phyloP scores from a whole-genome alignment of 1,139 yeast species.

The Chernovozyma aurita region DNA sequence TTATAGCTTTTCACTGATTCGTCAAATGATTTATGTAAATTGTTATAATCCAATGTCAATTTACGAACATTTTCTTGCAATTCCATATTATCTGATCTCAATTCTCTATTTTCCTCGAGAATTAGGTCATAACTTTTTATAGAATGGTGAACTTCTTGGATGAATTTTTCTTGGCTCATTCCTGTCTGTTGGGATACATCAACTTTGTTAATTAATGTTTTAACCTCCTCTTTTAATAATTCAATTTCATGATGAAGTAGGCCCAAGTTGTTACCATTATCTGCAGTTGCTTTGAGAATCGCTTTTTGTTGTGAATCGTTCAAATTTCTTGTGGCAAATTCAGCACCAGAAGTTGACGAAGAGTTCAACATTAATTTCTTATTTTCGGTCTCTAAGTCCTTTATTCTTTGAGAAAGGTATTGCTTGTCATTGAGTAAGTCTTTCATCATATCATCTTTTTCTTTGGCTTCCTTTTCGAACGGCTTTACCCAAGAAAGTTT shows the following conservation, averaged over 20 bases:
- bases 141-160: not conserved
- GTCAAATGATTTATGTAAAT: not conserved
- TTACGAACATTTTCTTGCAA: not conserved
- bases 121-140: not conserved
- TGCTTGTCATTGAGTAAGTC: slow-evolving; percentile 2
- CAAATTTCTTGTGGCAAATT: not conserved
- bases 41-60: not conserved
- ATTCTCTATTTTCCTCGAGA: not conserved
- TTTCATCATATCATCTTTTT: slow-evolving; percentile 1
- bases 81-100: not conserved
- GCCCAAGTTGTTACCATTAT: not conserved
- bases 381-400: slow-evolving; percentile 1
- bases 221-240: not conserved
- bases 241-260: not conserved
- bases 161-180: not conserved
- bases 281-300: not conserved
- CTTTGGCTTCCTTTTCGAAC: not conserved
- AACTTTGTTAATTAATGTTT: too few relatives aligned
- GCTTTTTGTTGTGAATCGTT: not conserved
- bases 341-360: not conserved
- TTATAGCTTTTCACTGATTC: not conserved
- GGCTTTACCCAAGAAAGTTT: not conserved
- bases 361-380: not conserved
- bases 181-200: not conserved
- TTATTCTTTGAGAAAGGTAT: not conserved